A percentile compares a stretch with the other conserved stretches of the same genome.
Conservation (phyloP, 2,329 filamentous ascomycete species). For the Uncinocarpus reesii region DNA sequence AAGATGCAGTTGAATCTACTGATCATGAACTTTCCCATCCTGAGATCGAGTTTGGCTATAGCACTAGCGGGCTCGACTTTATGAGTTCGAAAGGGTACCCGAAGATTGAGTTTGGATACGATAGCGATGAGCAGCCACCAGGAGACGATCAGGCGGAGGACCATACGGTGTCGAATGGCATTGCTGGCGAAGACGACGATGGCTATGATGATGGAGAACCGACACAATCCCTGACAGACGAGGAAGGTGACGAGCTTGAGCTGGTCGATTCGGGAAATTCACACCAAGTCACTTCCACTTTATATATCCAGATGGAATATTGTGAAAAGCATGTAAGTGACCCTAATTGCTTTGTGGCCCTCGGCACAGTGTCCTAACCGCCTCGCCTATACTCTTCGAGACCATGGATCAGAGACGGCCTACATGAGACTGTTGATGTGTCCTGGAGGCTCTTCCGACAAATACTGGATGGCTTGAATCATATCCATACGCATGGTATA, state of each 20-base stretch:
- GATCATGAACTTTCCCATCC: constrained; percentile 29
- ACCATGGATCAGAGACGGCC: constrained; percentile 68
- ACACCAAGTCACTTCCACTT: constrained; percentile 55
- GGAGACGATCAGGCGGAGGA: constrained; percentile 37
- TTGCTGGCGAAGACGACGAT: constrained; percentile 12
- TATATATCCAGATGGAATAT: constrained; percentile 99
- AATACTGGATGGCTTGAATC: constrained; percentile 75
- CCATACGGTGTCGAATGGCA: constrained; percentile 29
- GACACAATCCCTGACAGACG: constrained; percentile 19
- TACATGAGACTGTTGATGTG: constrained; percentile 64
- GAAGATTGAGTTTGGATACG: constrained; percentile 66
- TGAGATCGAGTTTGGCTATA: constrained; percentile 53
- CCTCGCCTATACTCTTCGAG: constrained; percentile 58
- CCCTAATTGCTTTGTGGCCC: not conserved
- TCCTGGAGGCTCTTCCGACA: constrained; percentile 87
- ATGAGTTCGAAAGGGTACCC: constrained; percentile 76
- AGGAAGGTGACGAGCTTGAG: constrained; percentile 28
- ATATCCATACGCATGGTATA: constrained; percentile 83
- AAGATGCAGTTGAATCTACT: constrained; percentile 38
- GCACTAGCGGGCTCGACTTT: constrained; percentile 77
- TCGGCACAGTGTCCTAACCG: not conserved
- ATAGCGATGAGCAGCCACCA: constrained; percentile 32
- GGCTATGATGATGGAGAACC: constrained; percentile 11
- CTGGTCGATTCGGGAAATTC: constrained; percentile 39
- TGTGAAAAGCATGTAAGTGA: constrained; percentile 70